phyloP scores from a whole-genome alignment of 2,329 filamentous ascomycete species.

The Penicillium sp. region DNA sequence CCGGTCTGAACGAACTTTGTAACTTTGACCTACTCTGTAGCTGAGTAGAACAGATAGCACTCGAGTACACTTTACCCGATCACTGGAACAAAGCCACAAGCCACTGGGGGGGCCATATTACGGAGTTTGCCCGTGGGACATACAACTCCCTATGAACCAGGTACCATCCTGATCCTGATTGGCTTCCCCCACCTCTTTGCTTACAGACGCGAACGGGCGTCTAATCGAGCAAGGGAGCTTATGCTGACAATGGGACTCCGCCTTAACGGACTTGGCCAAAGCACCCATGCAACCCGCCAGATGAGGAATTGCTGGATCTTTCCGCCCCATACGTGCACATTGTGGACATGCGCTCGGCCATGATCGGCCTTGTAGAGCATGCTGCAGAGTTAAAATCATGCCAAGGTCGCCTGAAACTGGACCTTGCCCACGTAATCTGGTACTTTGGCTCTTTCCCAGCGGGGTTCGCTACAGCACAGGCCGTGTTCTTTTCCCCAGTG shows the following conservation, averaged over 20 bases:
- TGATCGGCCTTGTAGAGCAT: not conserved
- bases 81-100: not conserved
- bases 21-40: not conserved
- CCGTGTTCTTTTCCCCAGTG: not conserved
- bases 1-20: not conserved
- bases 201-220: slow-evolving; percentile 19
- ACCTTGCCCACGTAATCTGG: not conserved
- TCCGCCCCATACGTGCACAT: not conserved
- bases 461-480: slow-evolving; percentile 1
- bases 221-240: slow-evolving; percentile 11
- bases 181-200: not conserved
- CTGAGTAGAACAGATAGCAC: too few species aligned
- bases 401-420: not conserved
- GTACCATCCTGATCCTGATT: not conserved
- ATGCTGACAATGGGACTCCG: slow-evolving; percentile 5
- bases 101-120: not conserved
- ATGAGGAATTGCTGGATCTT: not conserved
- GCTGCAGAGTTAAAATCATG: not conserved
- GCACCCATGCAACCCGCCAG: not conserved
- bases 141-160: not conserved
- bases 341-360: not conserved
- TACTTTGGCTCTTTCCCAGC: slow-evolving; percentile 1
- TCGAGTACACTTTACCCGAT: too few species aligned
- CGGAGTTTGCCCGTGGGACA: not conserved
- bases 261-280: slow-evolving; percentile 2